Conservation (phyloP, 179 eudicot species). For the Beta lomatogona region DNA sequence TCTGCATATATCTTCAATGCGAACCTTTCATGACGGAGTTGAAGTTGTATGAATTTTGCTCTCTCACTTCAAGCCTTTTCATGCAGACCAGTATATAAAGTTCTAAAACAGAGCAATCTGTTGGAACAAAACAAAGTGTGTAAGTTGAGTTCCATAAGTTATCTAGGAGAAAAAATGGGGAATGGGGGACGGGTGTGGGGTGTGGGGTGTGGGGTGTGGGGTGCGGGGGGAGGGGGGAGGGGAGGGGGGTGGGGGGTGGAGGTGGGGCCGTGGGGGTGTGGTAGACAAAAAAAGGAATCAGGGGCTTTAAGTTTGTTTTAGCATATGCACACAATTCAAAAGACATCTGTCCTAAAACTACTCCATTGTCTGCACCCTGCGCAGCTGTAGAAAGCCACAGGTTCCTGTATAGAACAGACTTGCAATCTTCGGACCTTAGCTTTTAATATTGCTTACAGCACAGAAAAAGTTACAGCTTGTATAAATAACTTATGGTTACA, state of each 20-base stretch:
- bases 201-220: too few relatives aligned
- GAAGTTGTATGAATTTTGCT: constrained; percentile 76
- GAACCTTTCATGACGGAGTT: constrained; percentile 86
- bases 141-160: not conserved
- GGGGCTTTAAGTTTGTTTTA: not conserved
- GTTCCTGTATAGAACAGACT: not conserved
- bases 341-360: not conserved
- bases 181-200: not conserved
- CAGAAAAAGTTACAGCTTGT: not conserved
- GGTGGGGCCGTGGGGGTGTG: not conserved
- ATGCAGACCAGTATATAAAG: constrained; percentile 83
- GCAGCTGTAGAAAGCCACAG: not conserved
- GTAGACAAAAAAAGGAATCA: not conserved
- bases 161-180: not conserved
- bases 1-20: constrained; percentile 13
- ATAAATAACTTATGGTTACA: not conserved
- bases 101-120: constrained; percentile 88
- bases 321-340: not conserved
- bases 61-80: constrained; percentile 89
- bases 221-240: too few relatives aligned
- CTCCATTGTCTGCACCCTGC: not conserved
- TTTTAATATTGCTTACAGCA: not conserved
- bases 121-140: constrained; percentile 19
- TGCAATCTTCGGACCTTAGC: not conserved
- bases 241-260: not conserved